These are phyloP conservation scores for Metschnikowia colocasiae DNA, from an alignment of 805 yeast species.

Conservation along the genomic window DNA sequence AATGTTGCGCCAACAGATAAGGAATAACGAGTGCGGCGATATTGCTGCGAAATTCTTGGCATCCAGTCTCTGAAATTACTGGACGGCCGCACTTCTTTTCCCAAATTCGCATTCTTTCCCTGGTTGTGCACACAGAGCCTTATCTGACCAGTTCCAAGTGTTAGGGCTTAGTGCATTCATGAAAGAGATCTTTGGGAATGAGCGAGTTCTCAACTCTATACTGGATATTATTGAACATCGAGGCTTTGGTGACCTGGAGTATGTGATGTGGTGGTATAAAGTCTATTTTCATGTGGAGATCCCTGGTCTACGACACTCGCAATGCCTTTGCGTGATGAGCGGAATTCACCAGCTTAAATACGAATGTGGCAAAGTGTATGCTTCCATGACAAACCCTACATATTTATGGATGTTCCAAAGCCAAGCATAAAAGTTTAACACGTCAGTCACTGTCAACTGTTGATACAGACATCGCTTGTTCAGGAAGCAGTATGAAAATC, in stretches of 20 bases:
- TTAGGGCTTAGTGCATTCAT: background rate
- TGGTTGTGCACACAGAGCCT: background rate
- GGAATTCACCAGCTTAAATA: too few species aligned
- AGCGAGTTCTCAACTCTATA: too few species aligned
- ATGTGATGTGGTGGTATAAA: too few species aligned
- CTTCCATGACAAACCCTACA: background rate
- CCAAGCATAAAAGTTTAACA: background rate
- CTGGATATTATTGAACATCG: too few species aligned
- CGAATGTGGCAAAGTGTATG: background rate
- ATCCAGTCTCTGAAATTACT: background rate
- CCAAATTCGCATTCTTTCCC: conserved; percentile 1
- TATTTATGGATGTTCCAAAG: too few species aligned
- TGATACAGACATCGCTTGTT: background rate
- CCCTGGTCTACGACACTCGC: too few species aligned
- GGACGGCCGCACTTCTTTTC: conserved; percentile 3
- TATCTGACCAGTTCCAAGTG: background rate
- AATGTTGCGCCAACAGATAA: conserved; percentile 3
- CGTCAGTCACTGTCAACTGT: background rate
- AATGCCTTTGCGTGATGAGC: too few species aligned
- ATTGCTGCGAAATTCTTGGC: background rate
- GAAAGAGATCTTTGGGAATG: background rate
- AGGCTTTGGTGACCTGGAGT: too few species aligned
- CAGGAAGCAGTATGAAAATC: background rate
- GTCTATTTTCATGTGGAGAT: too few species aligned
- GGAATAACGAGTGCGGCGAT: background rate